Percentiles rank a stretch among this genome's conserved stretches.
phyloP scores from a whole-genome alignment of 1,284 basidiomycete genomes.

The Polyporus tsugae region DNA sequence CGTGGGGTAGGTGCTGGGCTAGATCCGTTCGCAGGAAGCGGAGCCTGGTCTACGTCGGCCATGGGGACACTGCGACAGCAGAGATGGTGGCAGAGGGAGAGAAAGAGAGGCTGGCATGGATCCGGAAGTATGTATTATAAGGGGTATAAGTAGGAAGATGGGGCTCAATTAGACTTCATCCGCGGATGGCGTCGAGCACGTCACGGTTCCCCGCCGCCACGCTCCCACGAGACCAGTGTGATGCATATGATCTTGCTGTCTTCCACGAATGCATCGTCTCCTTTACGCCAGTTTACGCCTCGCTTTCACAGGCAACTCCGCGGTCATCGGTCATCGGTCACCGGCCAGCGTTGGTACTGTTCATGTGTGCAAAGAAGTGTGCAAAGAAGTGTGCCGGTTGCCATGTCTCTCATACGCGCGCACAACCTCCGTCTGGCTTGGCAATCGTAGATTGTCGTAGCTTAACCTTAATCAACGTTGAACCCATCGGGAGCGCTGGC shows the following conservation, averaged over 20 bases:
- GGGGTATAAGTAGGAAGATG: constrained; percentile 10
- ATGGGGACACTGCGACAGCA: constrained; percentile 7
- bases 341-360: background rate
- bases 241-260: background rate
- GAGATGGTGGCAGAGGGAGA: constrained; percentile 9
- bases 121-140: background rate
- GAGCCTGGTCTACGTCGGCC: constrained; percentile 16
- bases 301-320: background rate
- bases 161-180: constrained; percentile 10
- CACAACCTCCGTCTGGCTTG: background rate
- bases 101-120: constrained; percentile 6
- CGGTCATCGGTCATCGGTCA: background rate
- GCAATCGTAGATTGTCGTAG: constrained; percentile 5
- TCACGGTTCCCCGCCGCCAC: background rate
- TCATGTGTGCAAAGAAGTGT: background rate
- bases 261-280: background rate
- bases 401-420: background rate
- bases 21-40: background rate
- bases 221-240: constrained; percentile 7
- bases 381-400: background rate
- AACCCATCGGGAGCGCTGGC: background rate
- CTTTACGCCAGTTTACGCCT: background rate
- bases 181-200: background rate
- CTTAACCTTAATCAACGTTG: background rate
- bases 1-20: constrained; percentile 12